phyloP scores from a whole-genome alignment of 495 filamentous ascomycete species.

The Xylaria grammica region DNA sequence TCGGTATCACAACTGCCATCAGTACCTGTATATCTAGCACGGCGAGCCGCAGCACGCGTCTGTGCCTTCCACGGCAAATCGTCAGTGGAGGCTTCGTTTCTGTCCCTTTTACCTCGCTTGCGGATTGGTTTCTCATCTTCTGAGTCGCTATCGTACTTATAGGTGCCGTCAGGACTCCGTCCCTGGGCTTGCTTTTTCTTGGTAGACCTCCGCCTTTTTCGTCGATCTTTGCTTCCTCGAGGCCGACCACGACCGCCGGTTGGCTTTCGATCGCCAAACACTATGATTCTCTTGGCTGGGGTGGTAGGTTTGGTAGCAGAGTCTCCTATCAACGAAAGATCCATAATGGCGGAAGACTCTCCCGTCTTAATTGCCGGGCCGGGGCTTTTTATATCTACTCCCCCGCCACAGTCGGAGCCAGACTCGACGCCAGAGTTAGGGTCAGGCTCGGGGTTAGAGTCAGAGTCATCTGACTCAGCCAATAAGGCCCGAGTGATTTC shows the following conservation, averaged over 20 bases:
- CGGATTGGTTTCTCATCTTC: not conserved
- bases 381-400: not conserved
- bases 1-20: constrained; percentile 4
- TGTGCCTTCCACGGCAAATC: not conserved
- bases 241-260: not conserved
- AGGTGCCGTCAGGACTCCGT: not conserved
- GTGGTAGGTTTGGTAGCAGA: not conserved
- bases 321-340: not conserved
- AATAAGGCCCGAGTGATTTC: too few relatives aligned
- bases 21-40: not conserved
- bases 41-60: constrained; percentile 5
- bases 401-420: not conserved
- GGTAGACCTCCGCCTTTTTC: not conserved
- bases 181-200: not conserved
- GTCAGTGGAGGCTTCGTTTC: not conserved
- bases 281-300: not conserved
- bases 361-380: not conserved
- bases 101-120: constrained; percentile 1
- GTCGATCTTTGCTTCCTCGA: not conserved
- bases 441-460: not conserved
- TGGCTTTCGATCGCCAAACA: not conserved
- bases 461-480: not conserved
- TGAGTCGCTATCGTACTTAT: not conserved
- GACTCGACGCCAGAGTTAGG: not conserved
- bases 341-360: not conserved